Evolutionary conservation across 257 asterid genomes (phyloP), one percentile per base, ranked within the genome.

Genomic region (Nicotiana paniculata): DNA sequence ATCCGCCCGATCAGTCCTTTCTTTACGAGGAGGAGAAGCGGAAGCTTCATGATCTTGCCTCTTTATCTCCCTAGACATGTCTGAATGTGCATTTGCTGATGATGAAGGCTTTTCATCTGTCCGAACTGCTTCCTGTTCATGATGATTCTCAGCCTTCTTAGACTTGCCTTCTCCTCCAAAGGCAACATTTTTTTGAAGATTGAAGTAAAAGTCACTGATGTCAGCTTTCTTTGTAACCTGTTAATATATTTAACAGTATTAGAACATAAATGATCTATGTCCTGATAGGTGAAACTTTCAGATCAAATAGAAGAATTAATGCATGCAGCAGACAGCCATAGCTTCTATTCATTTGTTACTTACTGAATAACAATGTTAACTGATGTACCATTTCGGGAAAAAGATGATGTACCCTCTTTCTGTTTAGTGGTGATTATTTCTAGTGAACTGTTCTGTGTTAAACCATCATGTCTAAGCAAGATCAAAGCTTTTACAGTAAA

Each of bases 201-300:
- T 93, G 89, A 91, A 95, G 88, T 95, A 95, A 83, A 95, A 93
- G 76, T 95, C 97, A n/a, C 85, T 87, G 82, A 95, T 83, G 84
- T 95, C 98, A 2, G 86, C 77, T 89, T 95, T 93, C 90, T 92
- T 95, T 30, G 98, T 95, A 74, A 95, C 99, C 99, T 95, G 79
- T 46, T 51, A 74, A 67, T 54, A 75, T 5, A 65, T 86, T 32
- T 39, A 83, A 35, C 32, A 61, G 76, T 67, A 72, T 32, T 39
- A 74, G 62, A 48, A 74, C 43, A 74, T 6, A 48, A 13, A 26
- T 4, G 39, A 6, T 12, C 26, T 43, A 46, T 48, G 37, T 24
- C 15, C 39, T 48, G 62, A 74, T 8, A 48, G 43, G 59, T 10
- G 62, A 24, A 7, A 7, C 24, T 48, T n/a, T 48, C 61, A 48